Evolutionary conservation across 495 filamentous ascomycete species (phyloP).

Genomic region (Halenospora varia): DNA sequence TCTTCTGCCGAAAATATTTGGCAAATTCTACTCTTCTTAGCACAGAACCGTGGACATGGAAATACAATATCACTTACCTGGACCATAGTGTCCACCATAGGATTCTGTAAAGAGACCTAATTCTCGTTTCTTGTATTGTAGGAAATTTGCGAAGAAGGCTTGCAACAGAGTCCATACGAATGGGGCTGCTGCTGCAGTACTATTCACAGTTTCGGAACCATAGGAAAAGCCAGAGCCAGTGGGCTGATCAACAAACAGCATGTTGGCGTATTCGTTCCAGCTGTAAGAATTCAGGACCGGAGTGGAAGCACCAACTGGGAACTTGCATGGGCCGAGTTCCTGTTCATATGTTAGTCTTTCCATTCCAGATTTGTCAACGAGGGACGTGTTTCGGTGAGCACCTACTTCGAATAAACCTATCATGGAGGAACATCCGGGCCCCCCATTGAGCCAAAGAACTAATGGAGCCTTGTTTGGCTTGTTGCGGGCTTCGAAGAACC

Average conservation of each 20-base stretch:
- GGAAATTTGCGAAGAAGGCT: slow-evolving; percentile 50
- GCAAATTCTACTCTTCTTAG: slow-evolving; percentile 35
- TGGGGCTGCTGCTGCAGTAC: slow-evolving; percentile 46
- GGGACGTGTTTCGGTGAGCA: neutral
- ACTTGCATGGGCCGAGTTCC: slow-evolving; percentile 61
- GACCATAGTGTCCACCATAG: slow-evolving; percentile 55
- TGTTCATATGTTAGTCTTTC: slow-evolving; percentile 16
- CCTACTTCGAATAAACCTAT: slow-evolving; percentile 50
- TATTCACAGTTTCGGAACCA: slow-evolving; percentile 42
- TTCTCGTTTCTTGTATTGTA: slow-evolving; percentile 48
- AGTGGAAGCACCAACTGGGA: slow-evolving; percentile 45
- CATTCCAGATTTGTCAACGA: neutral
- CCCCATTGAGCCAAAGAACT: slow-evolving; percentile 53
- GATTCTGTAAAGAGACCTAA: slow-evolving; percentile 54
- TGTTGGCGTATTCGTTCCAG: slow-evolving; percentile 61
- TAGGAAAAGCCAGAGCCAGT: slow-evolving; percentile 62
- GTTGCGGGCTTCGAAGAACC: slow-evolving; percentile 51
- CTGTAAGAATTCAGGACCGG: slow-evolving; percentile 54
- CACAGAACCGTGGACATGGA: neutral
- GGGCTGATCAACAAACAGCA: slow-evolving; percentile 64
- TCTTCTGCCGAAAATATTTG: slow-evolving; percentile 47
- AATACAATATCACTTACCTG: no score
- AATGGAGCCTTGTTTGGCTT: slow-evolving; percentile 46
- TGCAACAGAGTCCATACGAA: slow-evolving; percentile 53
- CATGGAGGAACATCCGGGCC: slow-evolving; percentile 55